Percentiles rank a stretch among this genome's conserved stretches.
Conservation (phyloP, 495 filamentous ascomycete genomes). For the Penicillium cinerascens region DNA sequence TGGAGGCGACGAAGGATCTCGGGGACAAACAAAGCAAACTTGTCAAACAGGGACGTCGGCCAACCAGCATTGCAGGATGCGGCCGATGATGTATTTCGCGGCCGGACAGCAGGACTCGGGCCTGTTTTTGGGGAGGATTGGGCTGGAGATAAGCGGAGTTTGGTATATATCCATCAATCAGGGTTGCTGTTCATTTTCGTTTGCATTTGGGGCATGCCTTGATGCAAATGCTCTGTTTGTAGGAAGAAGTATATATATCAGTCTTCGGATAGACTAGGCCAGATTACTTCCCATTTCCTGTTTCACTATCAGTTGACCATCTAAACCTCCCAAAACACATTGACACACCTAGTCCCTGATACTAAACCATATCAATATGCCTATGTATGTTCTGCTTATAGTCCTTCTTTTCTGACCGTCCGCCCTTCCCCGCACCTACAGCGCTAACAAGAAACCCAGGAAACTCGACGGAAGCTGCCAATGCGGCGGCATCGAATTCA, state of each 20-base stretch:
- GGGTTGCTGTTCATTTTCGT: not conserved
- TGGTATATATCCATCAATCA: not conserved
- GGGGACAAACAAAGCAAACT: slow-evolving; percentile 39
- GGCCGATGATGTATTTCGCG: slow-evolving; percentile 21
- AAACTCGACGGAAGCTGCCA: slow-evolving; percentile 54
- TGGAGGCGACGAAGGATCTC: not conserved
- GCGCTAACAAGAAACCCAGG: slow-evolving; percentile 20
- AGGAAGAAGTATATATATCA: slow-evolving; percentile 9
- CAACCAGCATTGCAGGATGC: slow-evolving; percentile 16
- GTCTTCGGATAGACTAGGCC: not conserved
- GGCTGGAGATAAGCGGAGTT: not conserved
- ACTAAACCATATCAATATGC: slow-evolving; percentile 15
- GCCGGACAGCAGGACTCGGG: slow-evolving; percentile 1
- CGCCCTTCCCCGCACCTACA: not conserved
- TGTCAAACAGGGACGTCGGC: slow-evolving; percentile 25
- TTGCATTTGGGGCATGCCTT: not conserved
- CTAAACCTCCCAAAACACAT: not conserved
- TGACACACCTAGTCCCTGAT: not conserved
- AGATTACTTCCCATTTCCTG: no score
- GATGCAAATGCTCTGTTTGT: not conserved
- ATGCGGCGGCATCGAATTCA: slow-evolving; percentile 52
- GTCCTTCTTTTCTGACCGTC: not conserved
- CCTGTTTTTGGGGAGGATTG: slow-evolving; percentile 1
- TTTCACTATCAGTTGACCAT: not conserved
- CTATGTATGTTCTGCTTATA: slow-evolving; percentile 18